Evolutionary conservation across 148 eudicot species (phyloP), one percentile per base, ranked within the genome.

Genomic region (Pharnaceum exiguum): DNA sequence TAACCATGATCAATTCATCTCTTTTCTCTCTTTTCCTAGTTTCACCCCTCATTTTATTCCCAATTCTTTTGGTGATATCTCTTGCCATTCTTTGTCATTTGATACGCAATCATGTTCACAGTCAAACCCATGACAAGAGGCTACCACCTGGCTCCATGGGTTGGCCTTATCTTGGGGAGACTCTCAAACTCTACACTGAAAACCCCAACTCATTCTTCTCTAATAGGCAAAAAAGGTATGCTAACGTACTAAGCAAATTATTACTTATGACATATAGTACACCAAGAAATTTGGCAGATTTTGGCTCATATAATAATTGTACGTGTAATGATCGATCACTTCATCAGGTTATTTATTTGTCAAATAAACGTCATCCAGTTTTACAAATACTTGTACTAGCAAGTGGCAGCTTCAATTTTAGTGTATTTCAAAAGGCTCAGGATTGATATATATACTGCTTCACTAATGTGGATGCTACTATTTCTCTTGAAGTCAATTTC

Each of bases 111-210:
- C 29, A 33, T 31, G 22, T 52, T 5, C 60, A 25, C 15, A 68
- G 26, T 7, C 60, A 55, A 19, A 10, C 53, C 5, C 60, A 48
- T 10, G 50, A 52, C 16, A 74, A 36, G 15, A 46, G 63, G 22
- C 58, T 90, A 3, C 97, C 97, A 0, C 97, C 91, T 36, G 97
- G 97, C 7, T 80, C 97, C 9, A 82, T 90, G 90, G 97, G 97
- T 19, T 84, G 84, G 86, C 97, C 97, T 74, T 90, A 82, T 42
- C 67, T 90, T n/a, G 97, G 97, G 33, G 97, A 90, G 62, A 90
- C 97, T 16, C 83, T 90, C 56, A 75, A 75, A 37, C 97, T 90
- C 73, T 90, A 83, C 64, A 65, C 97, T 16, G 77, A 90, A 59
- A 79, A 84, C 47, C 97, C 97, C 10, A 90, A 82, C 55, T 70